These are phyloP conservation scores for Pichia terricola DNA, from an alignment of 1,139 yeast genomes.

Conservation along the genomic window DNA sequence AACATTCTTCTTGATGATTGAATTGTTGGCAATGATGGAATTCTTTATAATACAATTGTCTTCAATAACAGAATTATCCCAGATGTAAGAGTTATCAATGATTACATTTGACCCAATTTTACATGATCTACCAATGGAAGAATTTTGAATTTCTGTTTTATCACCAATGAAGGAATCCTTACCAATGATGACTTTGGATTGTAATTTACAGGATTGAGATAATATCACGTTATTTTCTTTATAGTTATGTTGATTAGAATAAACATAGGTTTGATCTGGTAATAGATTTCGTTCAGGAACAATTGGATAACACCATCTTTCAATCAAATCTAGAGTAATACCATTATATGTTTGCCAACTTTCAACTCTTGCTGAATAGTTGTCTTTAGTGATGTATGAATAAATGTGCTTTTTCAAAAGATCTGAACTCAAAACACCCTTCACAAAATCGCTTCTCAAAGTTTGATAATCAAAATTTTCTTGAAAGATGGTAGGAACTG, in stretches of 20 bases:
- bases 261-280: slow-evolving; percentile 61
- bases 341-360: slow-evolving; percentile 91
- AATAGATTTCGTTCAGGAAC: slow-evolving; percentile 78
- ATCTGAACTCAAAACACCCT: slow-evolving; percentile 86
- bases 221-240: slow-evolving; percentile 75
- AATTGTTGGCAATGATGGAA: slow-evolving; percentile 62
- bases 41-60: slow-evolving; percentile 51
- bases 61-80: slow-evolving; percentile 73
- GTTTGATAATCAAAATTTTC: slow-evolving; percentile 93
- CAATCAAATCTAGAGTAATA: slow-evolving; percentile 79
- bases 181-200: slow-evolving; percentile 72
- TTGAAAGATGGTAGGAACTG: slow-evolving; percentile 89
- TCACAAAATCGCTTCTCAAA: slow-evolving; percentile 78
- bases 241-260: slow-evolving; percentile 78
- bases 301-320: slow-evolving; percentile 88
- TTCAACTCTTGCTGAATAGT: slow-evolving; percentile 90
- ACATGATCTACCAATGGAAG: slow-evolving; percentile 82
- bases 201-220: slow-evolving; percentile 85
- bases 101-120: slow-evolving; percentile 68
- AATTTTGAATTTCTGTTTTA: slow-evolving; percentile 43
- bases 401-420: slow-evolving; percentile 84
- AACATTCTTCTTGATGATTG: slow-evolving; percentile 43
- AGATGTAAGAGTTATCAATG: slow-evolving; percentile 68
- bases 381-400: slow-evolving; percentile 65
- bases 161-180: slow-evolving; percentile 58